Evolutionary conservation across 352 stramenopile species (phyloP).

Genomic region (Pseudoperonospora humuli): DNA sequence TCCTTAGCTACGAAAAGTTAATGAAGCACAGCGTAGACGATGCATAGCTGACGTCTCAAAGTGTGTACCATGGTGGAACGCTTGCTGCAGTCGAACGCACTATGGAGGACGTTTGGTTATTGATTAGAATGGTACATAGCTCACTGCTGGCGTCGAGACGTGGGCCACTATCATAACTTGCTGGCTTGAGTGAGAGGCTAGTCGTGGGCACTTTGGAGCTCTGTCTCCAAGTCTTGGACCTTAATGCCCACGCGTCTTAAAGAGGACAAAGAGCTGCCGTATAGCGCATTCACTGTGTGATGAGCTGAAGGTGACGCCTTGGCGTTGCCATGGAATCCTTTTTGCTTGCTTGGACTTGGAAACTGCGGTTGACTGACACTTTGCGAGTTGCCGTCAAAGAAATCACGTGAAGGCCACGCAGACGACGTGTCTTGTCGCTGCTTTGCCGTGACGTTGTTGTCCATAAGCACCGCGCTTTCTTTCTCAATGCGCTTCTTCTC

Average conservation of each 20-base stretch:
- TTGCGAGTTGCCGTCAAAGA: constrained; percentile 13
- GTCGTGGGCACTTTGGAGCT: constrained; percentile 32
- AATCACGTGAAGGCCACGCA: constrained; percentile 14
- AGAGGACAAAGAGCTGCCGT: constrained; percentile 42
- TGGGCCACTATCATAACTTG: constrained; percentile 13
- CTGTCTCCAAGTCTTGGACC: constrained; percentile 62
- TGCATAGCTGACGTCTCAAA: constrained; percentile 6
- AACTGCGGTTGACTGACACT: constrained; percentile 20
- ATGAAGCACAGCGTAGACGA: constrained; percentile 35
- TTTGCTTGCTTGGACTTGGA: constrained; percentile 30
- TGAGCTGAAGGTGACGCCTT: constrained; percentile 16
- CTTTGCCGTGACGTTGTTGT: constrained; percentile 17
- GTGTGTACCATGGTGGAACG: background rate
- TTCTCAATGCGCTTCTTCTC: constrained; percentile 32
- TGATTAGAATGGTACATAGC: constrained; percentile 9
- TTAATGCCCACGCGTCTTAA: constrained; percentile 53
- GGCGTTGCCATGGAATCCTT: constrained; percentile 17
- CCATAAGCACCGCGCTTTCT: constrained; percentile 15
- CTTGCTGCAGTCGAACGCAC: background rate
- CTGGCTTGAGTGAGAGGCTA: constrained; percentile 9
- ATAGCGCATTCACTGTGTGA: constrained; percentile 26
- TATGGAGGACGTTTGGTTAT: constrained; percentile 4
- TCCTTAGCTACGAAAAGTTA: constrained; percentile 77
- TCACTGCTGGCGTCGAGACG: background rate
- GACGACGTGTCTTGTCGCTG: constrained; percentile 14